These are phyloP conservation scores for Conringia planisiliqua DNA, from an alignment of 345 rosid genomes.

Conservation along the genomic window DNA sequence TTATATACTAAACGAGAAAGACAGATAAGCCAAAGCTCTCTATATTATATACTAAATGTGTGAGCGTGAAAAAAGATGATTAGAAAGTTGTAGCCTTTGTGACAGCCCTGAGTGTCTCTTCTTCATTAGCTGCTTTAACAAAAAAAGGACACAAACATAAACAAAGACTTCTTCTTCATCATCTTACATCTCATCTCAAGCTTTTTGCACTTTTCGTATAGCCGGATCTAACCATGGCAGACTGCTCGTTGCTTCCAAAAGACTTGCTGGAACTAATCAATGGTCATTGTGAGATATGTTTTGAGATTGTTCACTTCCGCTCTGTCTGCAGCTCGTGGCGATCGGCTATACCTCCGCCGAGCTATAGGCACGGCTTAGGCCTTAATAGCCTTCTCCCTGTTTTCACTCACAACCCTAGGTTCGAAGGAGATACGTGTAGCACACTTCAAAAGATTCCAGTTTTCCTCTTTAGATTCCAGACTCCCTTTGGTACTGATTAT, in stretches of 20 bases:
- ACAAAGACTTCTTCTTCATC: background rate
- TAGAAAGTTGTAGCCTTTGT: background rate
- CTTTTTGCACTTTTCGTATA: background rate
- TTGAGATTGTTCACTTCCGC: constrained; percentile 5
- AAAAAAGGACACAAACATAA: background rate
- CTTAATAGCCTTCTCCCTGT: background rate
- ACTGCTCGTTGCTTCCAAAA: background rate
- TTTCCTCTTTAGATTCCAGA: background rate
- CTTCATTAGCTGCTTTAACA: background rate
- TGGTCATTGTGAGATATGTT: background rate
- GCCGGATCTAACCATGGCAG: background rate
- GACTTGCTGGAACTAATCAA: background rate
- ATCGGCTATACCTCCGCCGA: background rate
- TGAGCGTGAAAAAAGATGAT: no score
- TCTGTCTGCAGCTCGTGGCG: constrained; percentile 9
- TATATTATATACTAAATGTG: no score
- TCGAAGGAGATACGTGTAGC: background rate
- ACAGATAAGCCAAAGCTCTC: no score
- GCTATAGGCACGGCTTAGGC: background rate
- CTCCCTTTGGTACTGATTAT: background rate
- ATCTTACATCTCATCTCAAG: background rate
- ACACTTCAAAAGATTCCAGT: background rate
- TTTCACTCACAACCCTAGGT: background rate
- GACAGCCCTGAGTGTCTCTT: background rate
- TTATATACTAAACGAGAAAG: no score